Percentiles rank a stretch among this genome's conserved stretches.
phyloP scores from a whole-genome alignment of 1,139 yeast genomes.

The Ogataea hybrid region DNA sequence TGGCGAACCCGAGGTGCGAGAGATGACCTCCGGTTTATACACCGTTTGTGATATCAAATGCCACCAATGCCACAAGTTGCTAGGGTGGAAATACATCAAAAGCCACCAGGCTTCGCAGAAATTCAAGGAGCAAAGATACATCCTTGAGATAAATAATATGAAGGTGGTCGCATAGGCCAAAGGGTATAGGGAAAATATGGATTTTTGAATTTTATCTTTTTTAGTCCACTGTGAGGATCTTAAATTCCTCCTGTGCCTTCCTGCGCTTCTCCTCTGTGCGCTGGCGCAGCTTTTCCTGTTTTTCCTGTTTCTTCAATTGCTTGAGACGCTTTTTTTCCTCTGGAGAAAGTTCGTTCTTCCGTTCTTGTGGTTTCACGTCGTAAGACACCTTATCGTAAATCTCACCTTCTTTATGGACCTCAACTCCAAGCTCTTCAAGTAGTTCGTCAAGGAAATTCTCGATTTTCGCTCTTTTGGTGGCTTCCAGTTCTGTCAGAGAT shows the following conservation, averaged over 20 bases:
- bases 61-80: conserved; percentile 39
- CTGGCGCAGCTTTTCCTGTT: conserved; percentile 22
- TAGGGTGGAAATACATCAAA: conserved; percentile 45
- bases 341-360: neutral
- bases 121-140: conserved; percentile 42
- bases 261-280: conserved; percentile 20
- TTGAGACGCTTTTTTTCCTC: conserved; percentile 25
- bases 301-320: conserved; percentile 21
- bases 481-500: conserved; percentile 25
- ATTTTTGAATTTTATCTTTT: neutral
- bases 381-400: conserved; percentile 20
- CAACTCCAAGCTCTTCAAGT: conserved; percentile 13
- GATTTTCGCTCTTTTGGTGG: conserved; percentile 22
- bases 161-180: conserved; percentile 12
- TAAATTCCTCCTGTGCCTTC: conserved; percentile 5
- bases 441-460: conserved; percentile 14
- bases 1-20: conserved; percentile 35
- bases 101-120: conserved; percentile 36
- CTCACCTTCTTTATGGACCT: conserved; percentile 19
- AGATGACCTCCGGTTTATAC: conserved; percentile 44
- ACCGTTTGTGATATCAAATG: conserved; percentile 41
- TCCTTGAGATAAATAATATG: conserved; percentile 33
- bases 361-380: conserved; percentile 17
- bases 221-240: conserved; percentile 11
- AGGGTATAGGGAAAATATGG: conserved; percentile 1